Evolutionary conservation across 1,139 yeast species (phyloP), one percentile per base, ranked within the genome.

Genomic region (Candida sp.): DNA sequence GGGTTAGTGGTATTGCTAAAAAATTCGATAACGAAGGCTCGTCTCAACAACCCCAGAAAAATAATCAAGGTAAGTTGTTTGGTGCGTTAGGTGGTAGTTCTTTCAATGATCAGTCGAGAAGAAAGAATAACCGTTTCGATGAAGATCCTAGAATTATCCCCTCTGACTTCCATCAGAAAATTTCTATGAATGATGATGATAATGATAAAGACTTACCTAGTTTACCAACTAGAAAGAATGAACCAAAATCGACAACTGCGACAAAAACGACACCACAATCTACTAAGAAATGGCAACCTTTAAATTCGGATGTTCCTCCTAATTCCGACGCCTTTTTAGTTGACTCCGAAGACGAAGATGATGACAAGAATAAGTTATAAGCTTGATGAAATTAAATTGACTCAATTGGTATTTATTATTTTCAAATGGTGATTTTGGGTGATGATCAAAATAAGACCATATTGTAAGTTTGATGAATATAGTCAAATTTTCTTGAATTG

Each of bases 341-440:
- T 37, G 87, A 87, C 42, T 93, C 86, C 54, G 81, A 86, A 57
- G 95, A 87, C 52, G 91, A 84, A 45, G 90, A 84, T 43, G 82
- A 79, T 25, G 54, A 48, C 37, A 43, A n/a, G 41, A 39, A 25
- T 25, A 6, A 25, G 29, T 25, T 25, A 25, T 25, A 25, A 25
- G 9, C 9, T 25, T n/a, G n/a, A n/a, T n/a, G n/a, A n/a, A n/a
- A n/a, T n/a, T n/a, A n/a, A n/a, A n/a, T n/a, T n/a, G n/a, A n/a
- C n/a, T n/a, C n/a, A n/a, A n/a, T n/a, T n/a, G n/a, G n/a, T n/a
- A n/a, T n/a, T n/a, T n/a, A n/a, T n/a, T n/a, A n/a, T n/a, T n/a
- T n/a, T n/a, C n/a, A n/a, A n/a, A n/a, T n/a, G n/a, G n/a, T n/a
- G n/a, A n/a, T n/a, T n/a, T n/a, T n/a, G n/a, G n/a, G n/a, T n/a